Evolutionary conservation across 768 basidiomycete species (phyloP).

Genomic region (Panus rudis): DNA sequence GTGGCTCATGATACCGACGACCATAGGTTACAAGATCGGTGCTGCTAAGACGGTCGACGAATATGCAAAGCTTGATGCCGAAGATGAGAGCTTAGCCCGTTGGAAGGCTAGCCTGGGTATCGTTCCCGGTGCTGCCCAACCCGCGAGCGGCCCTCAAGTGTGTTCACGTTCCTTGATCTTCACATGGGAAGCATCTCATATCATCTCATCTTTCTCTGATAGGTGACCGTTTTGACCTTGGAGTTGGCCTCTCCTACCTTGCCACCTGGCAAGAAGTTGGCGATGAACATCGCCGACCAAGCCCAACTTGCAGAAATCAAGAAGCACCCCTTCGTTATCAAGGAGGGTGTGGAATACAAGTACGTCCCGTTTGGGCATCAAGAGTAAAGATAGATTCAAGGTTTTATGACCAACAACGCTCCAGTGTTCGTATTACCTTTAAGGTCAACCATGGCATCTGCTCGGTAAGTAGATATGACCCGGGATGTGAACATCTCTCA

Average conservation of each 20-base stretch:
- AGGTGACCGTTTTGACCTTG: constrained; percentile 71
- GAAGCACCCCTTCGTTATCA: constrained; percentile 74
- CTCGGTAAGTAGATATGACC: constrained; percentile 40
- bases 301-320: constrained; percentile 47
- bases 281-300: constrained; percentile 56
- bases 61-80: constrained; percentile 77
- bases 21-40: constrained; percentile 65
- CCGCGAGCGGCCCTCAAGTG: constrained; percentile 62
- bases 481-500: constrained; percentile 11
- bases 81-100: constrained; percentile 88
- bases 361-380: constrained; percentile 37
- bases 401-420: not conserved
- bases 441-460: constrained; percentile 88
- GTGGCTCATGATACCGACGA: not conserved
- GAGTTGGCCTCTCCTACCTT: constrained; percentile 77
- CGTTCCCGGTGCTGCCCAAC: constrained; percentile 39
- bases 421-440: constrained; percentile 74
- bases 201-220: constrained; percentile 2
- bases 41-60: constrained; percentile 72
- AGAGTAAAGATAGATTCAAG: no score
- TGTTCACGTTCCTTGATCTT: constrained; percentile 5
- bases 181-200: not conserved
- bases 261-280: constrained; percentile 48
- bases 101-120: constrained; percentile 97
- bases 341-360: constrained; percentile 89